Conservation (phyloP, 2,329 filamentous ascomycete species). For the Coccinonectria pachysandricola region DNA sequence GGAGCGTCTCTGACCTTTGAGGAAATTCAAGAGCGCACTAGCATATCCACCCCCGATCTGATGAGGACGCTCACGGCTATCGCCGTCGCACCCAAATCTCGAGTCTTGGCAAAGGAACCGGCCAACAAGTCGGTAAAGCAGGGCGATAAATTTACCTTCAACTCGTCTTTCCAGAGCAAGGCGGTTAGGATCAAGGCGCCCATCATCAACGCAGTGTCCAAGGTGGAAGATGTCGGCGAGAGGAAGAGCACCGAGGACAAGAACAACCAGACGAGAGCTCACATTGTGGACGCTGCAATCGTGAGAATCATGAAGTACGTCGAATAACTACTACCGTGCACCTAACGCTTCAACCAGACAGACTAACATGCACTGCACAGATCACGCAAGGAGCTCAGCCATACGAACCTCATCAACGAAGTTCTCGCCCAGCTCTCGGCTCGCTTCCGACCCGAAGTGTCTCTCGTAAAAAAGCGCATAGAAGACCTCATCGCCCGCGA, state of each 20-base stretch:
- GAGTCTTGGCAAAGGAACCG: constrained; percentile 71
- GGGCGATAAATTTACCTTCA: constrained; percentile 73
- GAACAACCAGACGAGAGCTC: constrained; percentile 60
- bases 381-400: constrained; percentile 61
- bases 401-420: constrained; percentile 60
- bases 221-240: constrained; percentile 67
- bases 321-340: too few species aligned
- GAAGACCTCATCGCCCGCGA: constrained; percentile 68
- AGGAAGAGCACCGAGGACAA: constrained; percentile 63
- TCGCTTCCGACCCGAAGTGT: constrained; percentile 67
- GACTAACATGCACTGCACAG: constrained; percentile 37
- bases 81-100: constrained; percentile 72
- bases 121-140: constrained; percentile 66
- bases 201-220: constrained; percentile 70
- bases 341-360: not conserved
- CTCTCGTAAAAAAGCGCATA: constrained; percentile 72
- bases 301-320: constrained; percentile 80
- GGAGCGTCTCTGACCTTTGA: constrained; percentile 48
- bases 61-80: constrained; percentile 71
- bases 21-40: constrained; percentile 74
- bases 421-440: constrained; percentile 57
- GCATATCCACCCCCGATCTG: constrained; percentile 65
- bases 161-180: constrained; percentile 70
- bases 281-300: constrained; percentile 65
- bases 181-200: constrained; percentile 83